phyloP scores from a whole-genome alignment of 2,329 filamentous ascomycete genomes.

The Penicillium thymicola region DNA sequence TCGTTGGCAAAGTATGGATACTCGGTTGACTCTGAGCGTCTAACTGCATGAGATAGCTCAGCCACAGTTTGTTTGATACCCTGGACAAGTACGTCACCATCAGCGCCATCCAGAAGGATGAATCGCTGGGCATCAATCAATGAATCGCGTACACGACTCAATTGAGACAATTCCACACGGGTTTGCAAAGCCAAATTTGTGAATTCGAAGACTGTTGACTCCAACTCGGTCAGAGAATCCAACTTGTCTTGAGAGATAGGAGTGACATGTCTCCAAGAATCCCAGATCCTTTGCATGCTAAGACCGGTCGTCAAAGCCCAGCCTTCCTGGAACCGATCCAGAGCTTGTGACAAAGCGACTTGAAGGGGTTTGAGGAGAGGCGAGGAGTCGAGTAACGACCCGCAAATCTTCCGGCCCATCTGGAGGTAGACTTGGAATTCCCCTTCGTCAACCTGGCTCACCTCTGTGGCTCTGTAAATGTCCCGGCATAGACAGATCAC shows the following conservation, averaged over 20 bases:
- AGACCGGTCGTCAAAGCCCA: constrained; percentile 73
- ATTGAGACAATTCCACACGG: constrained; percentile 34
- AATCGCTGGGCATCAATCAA: constrained; percentile 39
- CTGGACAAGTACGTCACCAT: constrained; percentile 36
- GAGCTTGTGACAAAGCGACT: constrained; percentile 27
- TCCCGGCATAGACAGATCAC: constrained; percentile 49
- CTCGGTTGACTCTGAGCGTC: constrained; percentile 27
- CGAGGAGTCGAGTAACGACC: constrained; percentile 31
- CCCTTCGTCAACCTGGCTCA: constrained; percentile 49
- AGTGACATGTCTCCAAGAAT: constrained; percentile 61
- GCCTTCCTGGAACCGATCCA: constrained; percentile 61
- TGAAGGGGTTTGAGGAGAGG: constrained; percentile 28
- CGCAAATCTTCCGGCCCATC: constrained; percentile 35
- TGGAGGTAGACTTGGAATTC: constrained; percentile 55
- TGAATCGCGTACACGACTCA: constrained; percentile 37
- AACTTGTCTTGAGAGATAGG: constrained; percentile 39
- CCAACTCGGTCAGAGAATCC: constrained; percentile 35
- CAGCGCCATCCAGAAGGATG: constrained; percentile 36
- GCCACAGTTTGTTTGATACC: constrained; percentile 39
- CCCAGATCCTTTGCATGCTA: constrained; percentile 79
- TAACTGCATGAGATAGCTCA: constrained; percentile 33
- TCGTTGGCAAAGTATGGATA: constrained; percentile 45
- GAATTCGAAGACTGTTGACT: constrained; percentile 37
- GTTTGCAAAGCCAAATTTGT: constrained; percentile 37
- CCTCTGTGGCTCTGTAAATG: constrained; percentile 44